These are phyloP conservation scores for Suaeda aralocaspica DNA, from an alignment of 148 eudicot genomes.

Conservation along the genomic window DNA sequence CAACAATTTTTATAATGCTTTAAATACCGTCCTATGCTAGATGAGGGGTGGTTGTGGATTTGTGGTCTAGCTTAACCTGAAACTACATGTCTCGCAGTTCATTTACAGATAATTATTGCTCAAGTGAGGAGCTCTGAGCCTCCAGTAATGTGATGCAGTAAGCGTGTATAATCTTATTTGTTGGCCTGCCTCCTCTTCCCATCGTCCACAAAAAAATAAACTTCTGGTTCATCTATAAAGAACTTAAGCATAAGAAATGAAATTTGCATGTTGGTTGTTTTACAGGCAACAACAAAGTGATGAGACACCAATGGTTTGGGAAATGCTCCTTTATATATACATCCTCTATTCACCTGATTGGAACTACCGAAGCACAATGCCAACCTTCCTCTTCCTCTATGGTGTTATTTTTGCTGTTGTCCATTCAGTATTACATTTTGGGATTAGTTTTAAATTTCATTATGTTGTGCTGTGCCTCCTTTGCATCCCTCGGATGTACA, in stretches of 20 bases:
- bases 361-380: slow-evolving; percentile 83
- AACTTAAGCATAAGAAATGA: neutral
- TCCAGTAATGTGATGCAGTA: no score
- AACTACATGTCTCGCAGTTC: no score
- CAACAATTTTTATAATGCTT: no score
- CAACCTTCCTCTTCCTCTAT: slow-evolving; percentile 63
- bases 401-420: slow-evolving; percentile 51
- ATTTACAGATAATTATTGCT: no score
- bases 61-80: no score
- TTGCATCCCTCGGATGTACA: slow-evolving; percentile 81
- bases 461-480: slow-evolving; percentile 60
- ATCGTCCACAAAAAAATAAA: no score
- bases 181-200: no score
- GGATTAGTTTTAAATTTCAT: slow-evolving; percentile 53
- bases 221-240: no score
- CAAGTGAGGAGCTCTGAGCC: no score
- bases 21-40: no score
- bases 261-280: neutral
- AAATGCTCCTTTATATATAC: slow-evolving; percentile 75
- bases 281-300: slow-evolving; percentile 75
- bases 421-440: slow-evolving; percentile 49
- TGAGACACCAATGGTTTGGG: slow-evolving; percentile 91
- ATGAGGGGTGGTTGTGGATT: no score
- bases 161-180: no score
- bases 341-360: slow-evolving; percentile 85